Evolutionary conservation across 2,329 filamentous ascomycete species (phyloP).

Genomic region (Pezicula carpinea): DNA sequence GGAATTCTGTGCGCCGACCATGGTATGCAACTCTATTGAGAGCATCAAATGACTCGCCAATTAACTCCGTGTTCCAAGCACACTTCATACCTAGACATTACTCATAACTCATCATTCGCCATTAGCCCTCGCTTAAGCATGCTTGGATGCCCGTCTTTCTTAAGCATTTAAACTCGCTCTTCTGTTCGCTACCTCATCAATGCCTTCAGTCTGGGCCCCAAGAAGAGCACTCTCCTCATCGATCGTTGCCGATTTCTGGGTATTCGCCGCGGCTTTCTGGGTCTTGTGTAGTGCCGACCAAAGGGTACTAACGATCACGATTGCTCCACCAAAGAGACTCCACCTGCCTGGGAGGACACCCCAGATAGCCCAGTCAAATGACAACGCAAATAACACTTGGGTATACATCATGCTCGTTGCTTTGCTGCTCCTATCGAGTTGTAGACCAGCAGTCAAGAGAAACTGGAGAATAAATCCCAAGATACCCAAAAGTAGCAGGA

Average conservation of each 20-base stretch:
- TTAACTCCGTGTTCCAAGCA: too few relatives aligned
- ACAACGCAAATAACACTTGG: conserved; percentile 61
- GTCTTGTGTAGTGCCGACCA: conserved; percentile 25
- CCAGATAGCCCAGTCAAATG: conserved; percentile 27
- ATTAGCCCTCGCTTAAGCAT: too few relatives aligned
- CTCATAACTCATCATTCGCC: too few relatives aligned
- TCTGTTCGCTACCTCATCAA: conserved; percentile 10
- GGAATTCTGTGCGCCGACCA: too few relatives aligned
- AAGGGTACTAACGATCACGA: conserved; percentile 26
- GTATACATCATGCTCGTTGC: conserved; percentile 63
- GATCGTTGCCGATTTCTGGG: background rate
- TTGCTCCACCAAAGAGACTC: conserved; percentile 24
- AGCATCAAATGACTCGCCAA: too few relatives aligned
- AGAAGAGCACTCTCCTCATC: conserved; percentile 28
- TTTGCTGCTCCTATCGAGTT: conserved; percentile 29
- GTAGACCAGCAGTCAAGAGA: conserved; percentile 72
- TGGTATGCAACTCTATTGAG: too few relatives aligned
- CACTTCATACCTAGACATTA: too few relatives aligned
- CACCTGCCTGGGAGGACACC: conserved; percentile 22
- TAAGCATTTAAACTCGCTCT: conserved; percentile 14
- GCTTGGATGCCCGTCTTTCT: background rate
- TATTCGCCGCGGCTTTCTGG: background rate
- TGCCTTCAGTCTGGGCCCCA: conserved; percentile 10
- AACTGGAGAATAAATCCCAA: conserved; percentile 84
- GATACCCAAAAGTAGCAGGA: conserved; percentile 64